Evolutionary conservation across 768 basidiomycete species (phyloP), one percentile per base, ranked within the genome.

Genomic region (Kwoniella shandongensis): DNA sequence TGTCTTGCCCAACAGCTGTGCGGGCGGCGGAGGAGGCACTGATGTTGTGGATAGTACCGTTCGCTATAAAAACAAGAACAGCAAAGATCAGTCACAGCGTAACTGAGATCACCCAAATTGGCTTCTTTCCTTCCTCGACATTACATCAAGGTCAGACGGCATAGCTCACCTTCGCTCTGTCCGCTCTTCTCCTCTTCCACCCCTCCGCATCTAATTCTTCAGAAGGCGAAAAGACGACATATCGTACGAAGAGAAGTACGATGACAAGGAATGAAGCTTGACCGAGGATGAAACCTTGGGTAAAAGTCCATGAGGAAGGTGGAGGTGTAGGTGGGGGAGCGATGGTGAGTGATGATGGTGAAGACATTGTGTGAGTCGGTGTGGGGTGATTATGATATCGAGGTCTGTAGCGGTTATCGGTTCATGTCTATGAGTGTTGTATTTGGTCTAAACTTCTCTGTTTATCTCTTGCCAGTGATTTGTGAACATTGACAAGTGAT

Each of bases 251-350:
- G 61, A 92, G 79, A 44, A 81, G 81, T 26, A 89, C 81, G 44
- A 93, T 81, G 48, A 87, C 69, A 41, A 91, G 80, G 66, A 99
- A 86, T 23, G 91, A 93, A 20, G 90, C 81, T 76, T 98, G 94
- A 54, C 94, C 94, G 41, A 97, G 78, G 36, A 99, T 80, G 32
- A 99, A 83, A 15, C 94, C 94, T 73, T 97, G 93, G 0, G 93
- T 96, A 78, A 99, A 99, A 1, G 90, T 92, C 20, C 71, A 73
- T 27, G 54, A 54, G 22, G 54, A 61, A 26, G 35, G 47, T 29
- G 32, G 52, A 18, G 57, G 47, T 25, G 63, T 22, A 12, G 54
- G 40, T 6, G 41, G 40, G 15, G 35, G 44, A 8, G 54, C 41
- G 23, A 54, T 15, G 61, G 51, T 8, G 50, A 38, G 17, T 45